phyloP scores from a whole-genome alignment of 83 land plant genomes.

The Picea abies region DNA sequence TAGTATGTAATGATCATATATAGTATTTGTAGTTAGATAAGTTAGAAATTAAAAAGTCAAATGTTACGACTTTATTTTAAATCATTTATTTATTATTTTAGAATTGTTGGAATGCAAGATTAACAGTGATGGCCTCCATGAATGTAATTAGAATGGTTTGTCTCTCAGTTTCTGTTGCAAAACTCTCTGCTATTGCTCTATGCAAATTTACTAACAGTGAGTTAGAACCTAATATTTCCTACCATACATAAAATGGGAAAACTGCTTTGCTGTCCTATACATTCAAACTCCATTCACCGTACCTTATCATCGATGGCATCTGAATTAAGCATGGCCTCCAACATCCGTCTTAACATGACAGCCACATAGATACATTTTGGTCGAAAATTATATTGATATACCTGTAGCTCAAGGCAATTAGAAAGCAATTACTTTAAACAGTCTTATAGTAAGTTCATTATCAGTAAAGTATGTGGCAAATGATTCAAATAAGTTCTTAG shows the following conservation, averaged over 20 bases:
- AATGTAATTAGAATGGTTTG: too few species aligned
- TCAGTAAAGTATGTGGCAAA: neutral
- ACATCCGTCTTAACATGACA: slow-evolving; percentile 92
- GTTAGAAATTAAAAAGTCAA: too few species aligned
- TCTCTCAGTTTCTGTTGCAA: too few species aligned
- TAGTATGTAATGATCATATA: too few species aligned
- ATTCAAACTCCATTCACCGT: slow-evolving; percentile 7
- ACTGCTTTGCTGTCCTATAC: neutral
- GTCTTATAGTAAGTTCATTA: neutral
- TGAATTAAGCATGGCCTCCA: slow-evolving; percentile 88
- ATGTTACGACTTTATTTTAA: too few species aligned
- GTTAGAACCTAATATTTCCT: too few species aligned
- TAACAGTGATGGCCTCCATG: too few species aligned
- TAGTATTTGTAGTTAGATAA: too few species aligned
- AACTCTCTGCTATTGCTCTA: too few species aligned
- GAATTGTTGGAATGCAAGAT: too few species aligned
- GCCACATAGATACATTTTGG: slow-evolving; percentile 93
- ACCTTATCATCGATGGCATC: slow-evolving; percentile 97
- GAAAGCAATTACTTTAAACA: neutral
- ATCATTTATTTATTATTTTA: too few species aligned
- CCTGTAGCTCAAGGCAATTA: slow-evolving; percentile 36
- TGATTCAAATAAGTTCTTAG: neutral
- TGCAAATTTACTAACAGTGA: too few species aligned
- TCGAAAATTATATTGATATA: slow-evolving; percentile 61
- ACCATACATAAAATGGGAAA: neutral